These are phyloP conservation scores for Parascedosporium putredinis DNA, from an alignment of 2,329 filamentous ascomycete genomes.

Conservation along the genomic window DNA sequence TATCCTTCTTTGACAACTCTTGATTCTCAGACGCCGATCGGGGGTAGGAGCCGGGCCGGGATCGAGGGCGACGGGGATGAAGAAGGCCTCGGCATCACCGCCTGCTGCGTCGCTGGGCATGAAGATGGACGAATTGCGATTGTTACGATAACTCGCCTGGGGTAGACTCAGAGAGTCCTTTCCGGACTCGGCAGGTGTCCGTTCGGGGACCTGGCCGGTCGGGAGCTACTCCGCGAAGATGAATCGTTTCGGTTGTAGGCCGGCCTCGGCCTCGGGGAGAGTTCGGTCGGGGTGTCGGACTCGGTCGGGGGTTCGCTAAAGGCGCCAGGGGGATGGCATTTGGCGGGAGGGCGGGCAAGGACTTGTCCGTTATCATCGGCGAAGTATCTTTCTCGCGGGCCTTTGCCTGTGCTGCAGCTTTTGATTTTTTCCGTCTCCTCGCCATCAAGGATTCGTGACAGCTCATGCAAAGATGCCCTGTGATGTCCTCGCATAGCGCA, in stretches of 20 bases:
- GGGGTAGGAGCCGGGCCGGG: constrained; percentile 49
- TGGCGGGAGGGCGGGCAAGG: constrained; percentile 79
- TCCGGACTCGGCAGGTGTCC: constrained; percentile 25
- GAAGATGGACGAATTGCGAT: constrained; percentile 61
- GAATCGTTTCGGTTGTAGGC: constrained; percentile 42
- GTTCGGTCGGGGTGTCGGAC: constrained; percentile 57
- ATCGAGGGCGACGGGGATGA: constrained; percentile 67
- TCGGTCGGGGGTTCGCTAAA: constrained; percentile 52
- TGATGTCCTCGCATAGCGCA: constrained; percentile 92
- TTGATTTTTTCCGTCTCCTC: constrained; percentile 75
- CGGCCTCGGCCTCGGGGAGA: constrained; percentile 52
- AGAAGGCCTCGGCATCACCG: constrained; percentile 56
- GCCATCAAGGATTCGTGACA: constrained; percentile 97
- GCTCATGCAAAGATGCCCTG: constrained; percentile 98
- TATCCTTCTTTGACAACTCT: constrained; percentile 32
- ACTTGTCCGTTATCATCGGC: constrained; percentile 76
- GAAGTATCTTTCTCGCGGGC: constrained; percentile 52
- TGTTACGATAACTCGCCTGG: constrained; percentile 69
- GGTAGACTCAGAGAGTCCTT: constrained; percentile 54
- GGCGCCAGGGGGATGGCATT: constrained; percentile 54
- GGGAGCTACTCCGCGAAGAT: constrained; percentile 25
- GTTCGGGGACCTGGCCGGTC: constrained; percentile 44
- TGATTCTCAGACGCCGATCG: constrained; percentile 39
- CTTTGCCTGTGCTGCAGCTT: constrained; percentile 52
- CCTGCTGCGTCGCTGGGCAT: constrained; percentile 32